Evolutionary conservation across 495 filamentous ascomycete genomes (phyloP).

Genomic region (Podospora sp.): DNA sequence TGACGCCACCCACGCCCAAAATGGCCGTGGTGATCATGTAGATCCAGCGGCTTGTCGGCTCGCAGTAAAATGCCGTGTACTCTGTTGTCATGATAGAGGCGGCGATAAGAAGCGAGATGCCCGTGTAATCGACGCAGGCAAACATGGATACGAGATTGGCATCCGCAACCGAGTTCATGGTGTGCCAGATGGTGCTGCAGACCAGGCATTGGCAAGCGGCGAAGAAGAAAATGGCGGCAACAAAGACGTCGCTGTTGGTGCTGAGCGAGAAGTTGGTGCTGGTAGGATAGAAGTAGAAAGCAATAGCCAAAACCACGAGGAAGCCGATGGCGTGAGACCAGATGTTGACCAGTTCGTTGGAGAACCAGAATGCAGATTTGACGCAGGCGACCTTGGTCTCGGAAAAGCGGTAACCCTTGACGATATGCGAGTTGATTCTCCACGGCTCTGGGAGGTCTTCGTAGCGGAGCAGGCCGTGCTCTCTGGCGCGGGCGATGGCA

Average conservation of each 20-base stretch:
- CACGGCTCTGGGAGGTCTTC: slow-evolving; percentile 89
- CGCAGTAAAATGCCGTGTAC: slow-evolving; percentile 98
- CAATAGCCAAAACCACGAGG: slow-evolving; percentile 80
- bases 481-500: slow-evolving; percentile 75
- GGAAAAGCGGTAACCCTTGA: slow-evolving; percentile 87
- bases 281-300: slow-evolving; percentile 94
- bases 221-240: slow-evolving; percentile 95
- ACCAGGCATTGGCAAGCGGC: slow-evolving; percentile 94
- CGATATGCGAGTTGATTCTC: slow-evolving; percentile 93
- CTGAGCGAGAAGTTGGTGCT: slow-evolving; percentile 83
- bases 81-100: slow-evolving; percentile 98
- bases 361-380: slow-evolving; percentile 75
- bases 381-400: slow-evolving; percentile 86
- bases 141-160: slow-evolving; percentile 90
- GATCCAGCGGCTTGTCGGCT: slow-evolving; percentile 80
- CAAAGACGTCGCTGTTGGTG: slow-evolving; percentile 81
- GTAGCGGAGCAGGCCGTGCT: slow-evolving; percentile 83
- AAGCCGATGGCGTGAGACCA: slow-evolving; percentile 94
- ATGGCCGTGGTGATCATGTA: slow-evolving; percentile 83
- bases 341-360: slow-evolving; percentile 96
- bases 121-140: slow-evolving; percentile 97
- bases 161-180: slow-evolving; percentile 93
- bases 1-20: slow-evolving; percentile 83
- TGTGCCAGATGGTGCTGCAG: slow-evolving; percentile 97
- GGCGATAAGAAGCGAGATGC: slow-evolving; percentile 94